phyloP scores from a whole-genome alignment of 495 filamentous ascomycete species.

The Neurospora cerealis region DNA sequence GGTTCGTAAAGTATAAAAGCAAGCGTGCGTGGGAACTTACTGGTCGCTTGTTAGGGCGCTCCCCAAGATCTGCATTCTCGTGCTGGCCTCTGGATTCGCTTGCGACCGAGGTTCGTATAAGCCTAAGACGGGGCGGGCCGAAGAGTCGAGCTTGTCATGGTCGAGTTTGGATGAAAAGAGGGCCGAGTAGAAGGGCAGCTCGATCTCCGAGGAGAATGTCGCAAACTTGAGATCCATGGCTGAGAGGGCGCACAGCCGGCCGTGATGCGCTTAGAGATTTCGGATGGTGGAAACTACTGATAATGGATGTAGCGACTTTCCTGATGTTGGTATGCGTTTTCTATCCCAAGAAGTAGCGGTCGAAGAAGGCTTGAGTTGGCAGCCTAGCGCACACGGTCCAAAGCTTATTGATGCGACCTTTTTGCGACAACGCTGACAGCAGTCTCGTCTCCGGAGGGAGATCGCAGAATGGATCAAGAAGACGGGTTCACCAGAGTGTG shows the following conservation, averaged over 20 bases:
- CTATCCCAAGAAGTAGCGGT: not conserved
- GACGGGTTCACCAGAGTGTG: not conserved
- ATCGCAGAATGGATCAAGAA: not conserved
- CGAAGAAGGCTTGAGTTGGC: not conserved
- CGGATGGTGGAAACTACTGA: not conserved
- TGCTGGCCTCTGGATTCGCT: constrained; percentile 58
- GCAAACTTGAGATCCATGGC: constrained; percentile 49
- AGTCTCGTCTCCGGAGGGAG: not conserved
- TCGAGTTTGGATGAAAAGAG: constrained; percentile 87
- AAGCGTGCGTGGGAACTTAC: constrained; percentile 40
- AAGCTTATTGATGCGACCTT: not conserved
- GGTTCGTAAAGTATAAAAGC: constrained; percentile 3
- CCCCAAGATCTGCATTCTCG: constrained; percentile 79
- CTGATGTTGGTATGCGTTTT: not conserved
- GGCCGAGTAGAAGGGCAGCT: constrained; percentile 86
- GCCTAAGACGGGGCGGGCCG: constrained; percentile 75
- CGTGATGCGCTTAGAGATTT: not conserved
- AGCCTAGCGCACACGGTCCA: not conserved
- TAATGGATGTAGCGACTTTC: not conserved
- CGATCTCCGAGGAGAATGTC: constrained; percentile 85
- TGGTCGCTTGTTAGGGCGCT: constrained; percentile 73
- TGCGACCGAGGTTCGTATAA: constrained; percentile 73
- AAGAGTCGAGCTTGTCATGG: constrained; percentile 91
- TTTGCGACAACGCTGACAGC: not conserved
- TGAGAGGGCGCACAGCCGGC: not conserved